Evolutionary conservation across 2,329 filamentous ascomycete genomes (phyloP).

Genomic region (Cladosporium sp.): DNA sequence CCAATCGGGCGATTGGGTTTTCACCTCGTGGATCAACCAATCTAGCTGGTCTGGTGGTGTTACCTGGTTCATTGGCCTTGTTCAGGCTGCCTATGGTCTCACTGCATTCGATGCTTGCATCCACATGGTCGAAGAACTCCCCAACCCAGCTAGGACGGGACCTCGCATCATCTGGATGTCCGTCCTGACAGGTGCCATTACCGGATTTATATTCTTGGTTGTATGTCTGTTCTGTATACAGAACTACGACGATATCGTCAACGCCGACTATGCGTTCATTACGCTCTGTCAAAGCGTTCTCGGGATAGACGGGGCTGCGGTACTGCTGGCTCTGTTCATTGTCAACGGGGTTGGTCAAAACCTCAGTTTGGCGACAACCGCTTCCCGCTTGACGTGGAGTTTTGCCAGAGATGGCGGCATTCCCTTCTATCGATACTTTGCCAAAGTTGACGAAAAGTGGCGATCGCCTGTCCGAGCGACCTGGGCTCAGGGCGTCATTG

Average conservation of each 20-base stretch:
- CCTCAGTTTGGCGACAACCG: slow-evolving; percentile 46
- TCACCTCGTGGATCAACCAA: slow-evolving; percentile 49
- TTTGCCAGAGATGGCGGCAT: slow-evolving; percentile 26
- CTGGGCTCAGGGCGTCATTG: slow-evolving; percentile 48
- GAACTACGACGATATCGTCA: slow-evolving; percentile 36
- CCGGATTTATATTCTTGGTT: slow-evolving; percentile 56
- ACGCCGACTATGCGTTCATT: slow-evolving; percentile 48
- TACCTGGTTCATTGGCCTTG: slow-evolving; percentile 55
- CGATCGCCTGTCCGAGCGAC: slow-evolving; percentile 50
- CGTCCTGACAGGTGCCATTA: slow-evolving; percentile 38
- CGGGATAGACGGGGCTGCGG: slow-evolving; percentile 42
- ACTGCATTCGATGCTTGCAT: slow-evolving; percentile 58
- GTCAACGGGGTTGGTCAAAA: slow-evolving; percentile 54
- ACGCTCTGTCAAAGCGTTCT: slow-evolving; percentile 53
- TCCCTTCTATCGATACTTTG: slow-evolving; percentile 25
- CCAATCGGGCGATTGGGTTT: slow-evolving; percentile 50
- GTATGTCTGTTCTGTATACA: slow-evolving; percentile 53
- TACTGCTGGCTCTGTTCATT: slow-evolving; percentile 50
- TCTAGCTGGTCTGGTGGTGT: slow-evolving; percentile 54
- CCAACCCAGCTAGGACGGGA: slow-evolving; percentile 47
- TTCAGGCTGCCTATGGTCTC: slow-evolving; percentile 54
- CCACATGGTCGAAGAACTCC: slow-evolving; percentile 57
- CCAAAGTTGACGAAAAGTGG: slow-evolving; percentile 45
- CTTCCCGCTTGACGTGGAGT: slow-evolving; percentile 24
- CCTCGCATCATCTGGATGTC: slow-evolving; percentile 52